These are phyloP conservation scores for Trichophyton benhamiae DNA, from an alignment of 2,329 filamentous ascomycete species.

Conservation along the genomic window DNA sequence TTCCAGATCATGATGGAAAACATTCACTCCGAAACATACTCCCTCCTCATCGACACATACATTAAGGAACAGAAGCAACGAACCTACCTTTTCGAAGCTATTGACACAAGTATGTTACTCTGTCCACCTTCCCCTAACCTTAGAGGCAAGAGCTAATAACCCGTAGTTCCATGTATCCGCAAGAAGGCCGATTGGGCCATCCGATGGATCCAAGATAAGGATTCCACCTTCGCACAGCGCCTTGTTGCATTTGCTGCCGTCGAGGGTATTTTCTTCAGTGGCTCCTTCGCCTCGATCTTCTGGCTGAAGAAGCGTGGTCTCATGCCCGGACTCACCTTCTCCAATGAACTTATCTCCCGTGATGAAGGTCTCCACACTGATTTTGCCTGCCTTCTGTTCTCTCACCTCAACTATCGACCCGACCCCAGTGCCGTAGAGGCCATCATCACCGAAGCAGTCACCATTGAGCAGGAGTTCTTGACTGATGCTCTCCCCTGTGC, in stretches of 20 bases:
- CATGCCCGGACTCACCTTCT: conserved; percentile 97
- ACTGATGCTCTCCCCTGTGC: conserved; percentile 87
- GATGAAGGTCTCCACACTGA: conserved; percentile 99
- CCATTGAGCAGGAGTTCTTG: conserved; percentile 94
- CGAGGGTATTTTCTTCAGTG: conserved; percentile 99
- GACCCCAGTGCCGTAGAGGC: conserved; percentile 66
- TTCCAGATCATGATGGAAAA: conserved; percentile 99
- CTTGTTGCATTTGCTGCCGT: conserved; percentile 95
- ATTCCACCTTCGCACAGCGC: conserved; percentile 89
- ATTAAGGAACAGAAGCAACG: conserved; percentile 96
- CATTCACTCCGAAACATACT: conserved; percentile 99
- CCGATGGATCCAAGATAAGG: conserved; percentile 82
- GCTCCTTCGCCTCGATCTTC: conserved; percentile 97
- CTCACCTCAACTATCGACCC: conserved; percentile 88
- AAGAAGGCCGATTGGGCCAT: conserved; percentile 99
- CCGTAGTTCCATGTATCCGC: conserved; percentile 76
- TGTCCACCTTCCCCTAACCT: background rate
- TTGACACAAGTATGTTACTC: conserved; percentile 71
- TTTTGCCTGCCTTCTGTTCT: conserved; percentile 95
- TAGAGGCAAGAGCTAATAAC: background rate
- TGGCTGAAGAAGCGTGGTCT: conserved; percentile 99
- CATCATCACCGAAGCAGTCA: conserved; percentile 88
- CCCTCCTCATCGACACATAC: conserved; percentile 95
- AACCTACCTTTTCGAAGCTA: conserved; percentile 91
- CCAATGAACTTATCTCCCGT: conserved; percentile 98